Base-by-base conservation (phyloP, 352 stramenopile genomes). In the Globisporangium ultimum region DNA sequence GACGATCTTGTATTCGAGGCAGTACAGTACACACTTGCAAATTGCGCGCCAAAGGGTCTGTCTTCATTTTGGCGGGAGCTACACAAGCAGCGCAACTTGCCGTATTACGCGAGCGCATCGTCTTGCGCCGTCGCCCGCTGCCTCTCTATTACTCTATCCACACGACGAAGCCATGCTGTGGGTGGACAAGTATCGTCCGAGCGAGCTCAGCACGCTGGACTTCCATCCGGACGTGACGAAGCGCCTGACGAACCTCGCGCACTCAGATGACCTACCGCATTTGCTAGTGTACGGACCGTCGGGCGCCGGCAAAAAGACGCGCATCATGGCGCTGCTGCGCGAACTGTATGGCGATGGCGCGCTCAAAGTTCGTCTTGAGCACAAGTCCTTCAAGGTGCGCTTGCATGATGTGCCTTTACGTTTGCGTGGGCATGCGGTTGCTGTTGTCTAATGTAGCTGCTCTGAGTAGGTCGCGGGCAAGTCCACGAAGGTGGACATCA, bases 181-280 rank as follows among this genome's bases (percentile, higher is more conserved):
- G 96, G 95, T 99, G 21, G 98, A 99, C 76, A 99, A 99, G 82
- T 96, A 99, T 74, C 86, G 97, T 13, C 97, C 97, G 38, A 97
- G 74, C 58, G 82, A 86, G 45, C 78, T 99, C 42, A 66, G 75
- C 47, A 84, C 87, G 64, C 78, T 99, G 47, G 86, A 97, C 71
- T 99, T 97, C 68, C 96, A 99, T 71, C 69, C 75, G 24, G 84
- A 97, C 20, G 84, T 99, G 52, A 98, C 93, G n/a, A 81, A 91
- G 58, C 90, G 96, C 8, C 74, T 98, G 50, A 68, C 58, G 17
- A 87, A 89, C 58, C 72, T 98, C 55, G 88, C 80, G 48, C 59
- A 53, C 53, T 81, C 76, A 43, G 84, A 77, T 47, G 98, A 97
- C 65, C 85, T 97, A 43, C 95, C 96, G 34, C 98, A 99, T 74